These are phyloP conservation scores for Tardiomyces blankii DNA, from an alignment of 1,139 yeast species.

Conservation along the genomic window DNA sequence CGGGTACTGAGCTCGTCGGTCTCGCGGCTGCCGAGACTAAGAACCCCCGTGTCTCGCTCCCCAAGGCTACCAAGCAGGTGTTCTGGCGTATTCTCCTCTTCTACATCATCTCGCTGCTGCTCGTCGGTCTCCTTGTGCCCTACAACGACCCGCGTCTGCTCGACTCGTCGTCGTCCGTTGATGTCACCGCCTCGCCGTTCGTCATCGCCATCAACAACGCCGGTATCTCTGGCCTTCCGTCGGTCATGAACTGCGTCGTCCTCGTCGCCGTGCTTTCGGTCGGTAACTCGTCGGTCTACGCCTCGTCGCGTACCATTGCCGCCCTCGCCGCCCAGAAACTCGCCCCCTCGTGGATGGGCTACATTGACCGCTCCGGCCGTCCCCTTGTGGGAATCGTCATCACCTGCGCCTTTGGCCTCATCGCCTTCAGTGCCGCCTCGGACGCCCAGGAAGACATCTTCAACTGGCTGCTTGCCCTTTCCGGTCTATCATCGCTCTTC, in stretches of 20 bases:
- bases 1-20: constrained; percentile 75
- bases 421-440: constrained; percentile 63
- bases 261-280: constrained; percentile 56
- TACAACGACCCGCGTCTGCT: constrained; percentile 51
- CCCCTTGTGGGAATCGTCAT: constrained; percentile 54
- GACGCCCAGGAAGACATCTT: constrained; percentile 58
- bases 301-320: constrained; percentile 69
- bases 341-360: constrained; percentile 61
- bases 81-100: constrained; percentile 61
- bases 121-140: constrained; percentile 57
- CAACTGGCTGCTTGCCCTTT: constrained; percentile 65
- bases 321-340: constrained; percentile 72
- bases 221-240: constrained; percentile 48
- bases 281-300: constrained; percentile 68
- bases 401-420: constrained; percentile 51
- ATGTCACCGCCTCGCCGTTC: constrained; percentile 57
- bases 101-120: constrained; percentile 46
- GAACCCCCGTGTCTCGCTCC: constrained; percentile 59
- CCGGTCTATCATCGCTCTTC: constrained; percentile 69
- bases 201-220: constrained; percentile 54
- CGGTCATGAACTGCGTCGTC: constrained; percentile 62
- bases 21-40: constrained; percentile 78
- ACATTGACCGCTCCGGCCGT: constrained; percentile 64
- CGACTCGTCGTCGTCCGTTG: constrained; percentile 28
- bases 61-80: constrained; percentile 60